Evolutionary conservation across 768 basidiomycete species (phyloP), one percentile per base, ranked within the genome.

Genomic region (Mycena filopes): DNA sequence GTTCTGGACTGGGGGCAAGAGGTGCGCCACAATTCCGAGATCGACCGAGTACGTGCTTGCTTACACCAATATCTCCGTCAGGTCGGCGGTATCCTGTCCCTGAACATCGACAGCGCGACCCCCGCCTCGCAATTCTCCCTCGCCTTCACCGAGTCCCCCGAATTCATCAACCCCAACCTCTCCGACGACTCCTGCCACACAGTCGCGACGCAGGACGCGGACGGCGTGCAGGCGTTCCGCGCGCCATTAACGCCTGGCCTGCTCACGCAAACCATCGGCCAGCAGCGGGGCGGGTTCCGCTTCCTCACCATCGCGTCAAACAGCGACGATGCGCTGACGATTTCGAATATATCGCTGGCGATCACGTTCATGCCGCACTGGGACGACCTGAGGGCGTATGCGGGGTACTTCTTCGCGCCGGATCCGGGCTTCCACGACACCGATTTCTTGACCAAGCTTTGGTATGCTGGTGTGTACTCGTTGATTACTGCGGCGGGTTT

Each of bases 331-430:
- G 54, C 79, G 6, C 77, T 84, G 26, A 72, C 78, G 2, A 78
- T 85, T 31, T 81, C 82, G 4, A 81, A 83, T 56, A 72, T 86
- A 25, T 73, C 81, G 2, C 75, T 82, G 36, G 73, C 77, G 12
- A 79, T 81, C 16, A 82, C 82, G 0, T 85, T 84, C 72, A 81
- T 81, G 78, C 84, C 84, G 2, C 83, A 84, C 60, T 78, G 82
- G 71, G 77, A 81, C n/a, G 74, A 84, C 61, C 68, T 84, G 64
- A 66, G 80, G 36, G 78, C 80, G 28, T 86, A 84, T 65, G 75
- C 77, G 11, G 84, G 84, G 2, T 85, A 84, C 65, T 86, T 85
- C 75, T 83, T 73, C 54, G 76, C 83, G 5, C 59, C 61, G 1
- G 83, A 85, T 58, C 77, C 80, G 0, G 73, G 58, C 2, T 84